These are phyloP conservation scores for Phytopythium vexans DNA, from an alignment of 352 stramenopile species.

Conservation along the genomic window DNA sequence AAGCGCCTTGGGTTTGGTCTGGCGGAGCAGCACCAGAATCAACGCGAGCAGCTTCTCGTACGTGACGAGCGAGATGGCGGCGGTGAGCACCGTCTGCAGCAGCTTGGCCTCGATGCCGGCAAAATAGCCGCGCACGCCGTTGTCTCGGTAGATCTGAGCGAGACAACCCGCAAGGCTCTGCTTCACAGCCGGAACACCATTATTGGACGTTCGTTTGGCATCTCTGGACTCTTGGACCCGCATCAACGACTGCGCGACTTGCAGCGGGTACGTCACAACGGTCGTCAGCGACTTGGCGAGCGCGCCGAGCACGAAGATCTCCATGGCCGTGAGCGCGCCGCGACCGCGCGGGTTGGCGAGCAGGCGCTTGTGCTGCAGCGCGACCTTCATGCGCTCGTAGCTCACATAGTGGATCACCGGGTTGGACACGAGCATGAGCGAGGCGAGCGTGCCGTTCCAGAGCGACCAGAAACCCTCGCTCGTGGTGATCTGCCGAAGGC, in stretches of 20 bases:
- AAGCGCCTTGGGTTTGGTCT: slow-evolving; percentile 24
- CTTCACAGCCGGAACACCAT: not conserved
- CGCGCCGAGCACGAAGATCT: slow-evolving; percentile 91
- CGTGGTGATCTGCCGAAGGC: slow-evolving; percentile 45
- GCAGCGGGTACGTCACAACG: slow-evolving; percentile 92
- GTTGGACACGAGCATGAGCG: slow-evolving; percentile 93
- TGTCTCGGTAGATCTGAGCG: slow-evolving; percentile 56
- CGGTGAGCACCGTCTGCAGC: slow-evolving; percentile 92
- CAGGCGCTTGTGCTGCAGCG: slow-evolving; percentile 41
- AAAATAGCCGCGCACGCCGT: slow-evolving; percentile 83
- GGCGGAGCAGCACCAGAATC: slow-evolving; percentile 52
- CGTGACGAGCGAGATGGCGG: slow-evolving; percentile 91
- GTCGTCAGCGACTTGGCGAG: slow-evolving; percentile 92
- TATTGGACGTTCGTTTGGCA: slow-evolving; percentile 4
- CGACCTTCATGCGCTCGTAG: slow-evolving; percentile 92
- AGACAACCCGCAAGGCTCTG: slow-evolving; percentile 34
- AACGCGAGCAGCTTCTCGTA: slow-evolving; percentile 90
- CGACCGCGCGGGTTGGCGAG: slow-evolving; percentile 7
- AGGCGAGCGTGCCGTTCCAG: slow-evolving; percentile 91
- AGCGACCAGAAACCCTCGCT: slow-evolving; percentile 84
- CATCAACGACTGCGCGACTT: slow-evolving; percentile 91
- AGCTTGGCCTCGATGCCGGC: slow-evolving; percentile 92
- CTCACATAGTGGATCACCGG: slow-evolving; percentile 95
- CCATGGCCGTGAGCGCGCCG: slow-evolving; percentile 50
- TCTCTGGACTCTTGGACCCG: slow-evolving; percentile 47